Conservation (phyloP, 2,329 filamentous ascomycete genomes). For the Ophiocordyceps camponoti-rufipedis region DNA sequence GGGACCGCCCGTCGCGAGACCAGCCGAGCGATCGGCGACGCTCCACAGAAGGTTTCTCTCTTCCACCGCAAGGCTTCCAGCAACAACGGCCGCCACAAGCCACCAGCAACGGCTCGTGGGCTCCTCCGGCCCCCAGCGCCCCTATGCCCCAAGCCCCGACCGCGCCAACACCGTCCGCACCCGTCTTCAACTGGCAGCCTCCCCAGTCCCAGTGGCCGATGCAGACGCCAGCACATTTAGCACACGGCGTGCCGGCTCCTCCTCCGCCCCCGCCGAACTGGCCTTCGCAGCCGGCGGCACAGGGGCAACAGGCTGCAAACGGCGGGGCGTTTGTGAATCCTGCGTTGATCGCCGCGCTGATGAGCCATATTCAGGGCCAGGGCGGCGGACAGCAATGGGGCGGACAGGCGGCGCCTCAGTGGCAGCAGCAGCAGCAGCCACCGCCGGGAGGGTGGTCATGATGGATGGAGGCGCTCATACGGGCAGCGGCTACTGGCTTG, state of each 20-base stretch:
- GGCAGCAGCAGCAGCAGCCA: background rate
- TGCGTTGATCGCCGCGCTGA: constrained; percentile 32
- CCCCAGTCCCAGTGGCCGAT: constrained; percentile 17
- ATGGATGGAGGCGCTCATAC: background rate
- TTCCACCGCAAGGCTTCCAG: constrained; percentile 15
- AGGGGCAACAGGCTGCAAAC: constrained; percentile 14
- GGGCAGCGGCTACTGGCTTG: no score
- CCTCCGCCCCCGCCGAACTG: constrained; percentile 22
- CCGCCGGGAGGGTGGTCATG: background rate
- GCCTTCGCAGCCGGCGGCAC: constrained; percentile 11
- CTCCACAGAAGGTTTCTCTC: constrained; percentile 21
- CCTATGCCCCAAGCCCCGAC: constrained; percentile 6
- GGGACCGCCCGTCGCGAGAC: constrained; percentile 18
- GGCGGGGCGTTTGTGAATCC: constrained; percentile 35
- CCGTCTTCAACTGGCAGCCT: constrained; percentile 25
- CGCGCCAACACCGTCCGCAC: constrained; percentile 10
- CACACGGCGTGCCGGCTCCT: constrained; percentile 13
- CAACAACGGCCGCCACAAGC: constrained; percentile 5
- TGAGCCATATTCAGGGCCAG: constrained; percentile 22
- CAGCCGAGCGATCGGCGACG: constrained; percentile 14
- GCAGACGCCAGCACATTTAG: constrained; percentile 9
- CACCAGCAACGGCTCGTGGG: constrained; percentile 5
- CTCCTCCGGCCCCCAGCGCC: constrained; percentile 2
- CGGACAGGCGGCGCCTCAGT: background rate
- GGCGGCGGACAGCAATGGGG: background rate